Percentiles rank a stretch among this genome's conserved stretches.
These are phyloP conservation scores for Colletotrichum tropicicola DNA, from an alignment of 2,329 filamentous ascomycete genomes.

Conservation along the genomic window DNA sequence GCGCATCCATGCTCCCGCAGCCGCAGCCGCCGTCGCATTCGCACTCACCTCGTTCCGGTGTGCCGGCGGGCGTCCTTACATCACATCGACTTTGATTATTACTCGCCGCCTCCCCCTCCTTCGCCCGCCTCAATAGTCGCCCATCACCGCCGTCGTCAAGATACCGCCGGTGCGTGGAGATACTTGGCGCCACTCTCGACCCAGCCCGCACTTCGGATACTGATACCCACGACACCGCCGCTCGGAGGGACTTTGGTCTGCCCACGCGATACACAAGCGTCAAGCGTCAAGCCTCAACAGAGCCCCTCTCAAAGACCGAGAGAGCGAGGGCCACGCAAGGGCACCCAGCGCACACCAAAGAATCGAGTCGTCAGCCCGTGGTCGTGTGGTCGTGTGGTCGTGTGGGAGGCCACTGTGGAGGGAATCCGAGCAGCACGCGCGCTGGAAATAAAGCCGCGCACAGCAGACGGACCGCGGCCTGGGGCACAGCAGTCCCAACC, in stretches of 20 bases:
- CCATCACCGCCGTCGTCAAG: neutral
- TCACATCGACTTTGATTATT: no score
- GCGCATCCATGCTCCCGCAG: neutral
- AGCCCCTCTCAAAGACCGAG: neutral
- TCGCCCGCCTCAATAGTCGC: neutral
- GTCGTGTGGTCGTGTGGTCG: neutral
- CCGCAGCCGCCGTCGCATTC: neutral
- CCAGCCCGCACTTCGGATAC: neutral
- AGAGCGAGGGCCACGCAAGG: neutral
- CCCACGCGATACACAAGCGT: neutral
- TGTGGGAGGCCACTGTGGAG: neutral
- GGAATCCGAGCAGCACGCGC: conserved; percentile 6
- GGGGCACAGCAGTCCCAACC: neutral
- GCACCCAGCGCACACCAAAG: neutral
- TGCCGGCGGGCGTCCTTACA: no score
- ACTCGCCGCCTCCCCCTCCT: neutral
- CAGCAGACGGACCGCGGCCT: neutral
- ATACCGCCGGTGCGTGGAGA: no score
- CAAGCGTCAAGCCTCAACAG: neutral
- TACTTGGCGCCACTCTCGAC: neutral
- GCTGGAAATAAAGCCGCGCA: neutral
- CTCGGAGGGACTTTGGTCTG: neutral
- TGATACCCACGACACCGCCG: neutral
- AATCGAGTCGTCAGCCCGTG: conserved; percentile 2
- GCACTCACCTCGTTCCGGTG: no score